Conservation (phyloP, 1,284 basidiomycete genomes). For the Tremellales sp. region DNA sequence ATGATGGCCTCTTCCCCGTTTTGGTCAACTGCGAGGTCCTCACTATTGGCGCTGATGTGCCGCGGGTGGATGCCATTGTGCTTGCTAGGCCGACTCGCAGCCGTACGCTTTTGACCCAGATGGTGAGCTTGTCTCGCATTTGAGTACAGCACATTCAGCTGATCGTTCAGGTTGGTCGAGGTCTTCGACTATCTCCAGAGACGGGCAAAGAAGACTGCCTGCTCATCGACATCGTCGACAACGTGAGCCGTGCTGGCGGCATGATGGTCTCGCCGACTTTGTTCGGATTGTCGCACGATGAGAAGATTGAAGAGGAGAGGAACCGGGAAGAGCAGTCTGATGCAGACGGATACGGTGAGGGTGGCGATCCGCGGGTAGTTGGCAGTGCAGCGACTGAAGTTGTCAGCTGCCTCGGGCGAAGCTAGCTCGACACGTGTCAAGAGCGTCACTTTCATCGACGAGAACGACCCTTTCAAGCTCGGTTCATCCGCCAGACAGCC, state of each 20-base stretch:
- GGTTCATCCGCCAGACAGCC: slow-evolving; percentile 45
- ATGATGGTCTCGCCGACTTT: slow-evolving; percentile 78
- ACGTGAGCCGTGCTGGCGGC: slow-evolving; percentile 62
- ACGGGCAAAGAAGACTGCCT: slow-evolving; percentile 82
- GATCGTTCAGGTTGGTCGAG: slow-evolving; percentile 71
- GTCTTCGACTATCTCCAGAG: slow-evolving; percentile 75
- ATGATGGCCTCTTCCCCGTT: slow-evolving; percentile 70
- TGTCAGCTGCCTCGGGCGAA: neutral
- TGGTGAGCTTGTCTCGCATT: slow-evolving; percentile 57
- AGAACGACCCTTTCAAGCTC: slow-evolving; percentile 67
- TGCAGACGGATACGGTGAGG: neutral
- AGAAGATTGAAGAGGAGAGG: slow-evolving; percentile 55
- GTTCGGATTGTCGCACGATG: slow-evolving; percentile 76
- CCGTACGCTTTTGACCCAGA: slow-evolving; percentile 84
- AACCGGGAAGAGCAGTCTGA: slow-evolving; percentile 1
- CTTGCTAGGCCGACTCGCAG: slow-evolving; percentile 84
- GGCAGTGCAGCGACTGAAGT: slow-evolving; percentile 31
- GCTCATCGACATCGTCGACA: slow-evolving; percentile 90
- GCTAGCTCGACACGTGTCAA: slow-evolving; percentile 20
- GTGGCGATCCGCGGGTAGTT: too few species aligned
- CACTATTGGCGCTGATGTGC: slow-evolving; percentile 87
- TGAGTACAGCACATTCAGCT: neutral
- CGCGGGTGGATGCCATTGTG: slow-evolving; percentile 78
- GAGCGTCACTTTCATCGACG: slow-evolving; percentile 69
- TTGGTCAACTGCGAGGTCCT: slow-evolving; percentile 90